Evolutionary conservation across 352 stramenopile species (phyloP), one percentile per base, ranked within the genome.

Genomic region (Pythium periplocum): DNA sequence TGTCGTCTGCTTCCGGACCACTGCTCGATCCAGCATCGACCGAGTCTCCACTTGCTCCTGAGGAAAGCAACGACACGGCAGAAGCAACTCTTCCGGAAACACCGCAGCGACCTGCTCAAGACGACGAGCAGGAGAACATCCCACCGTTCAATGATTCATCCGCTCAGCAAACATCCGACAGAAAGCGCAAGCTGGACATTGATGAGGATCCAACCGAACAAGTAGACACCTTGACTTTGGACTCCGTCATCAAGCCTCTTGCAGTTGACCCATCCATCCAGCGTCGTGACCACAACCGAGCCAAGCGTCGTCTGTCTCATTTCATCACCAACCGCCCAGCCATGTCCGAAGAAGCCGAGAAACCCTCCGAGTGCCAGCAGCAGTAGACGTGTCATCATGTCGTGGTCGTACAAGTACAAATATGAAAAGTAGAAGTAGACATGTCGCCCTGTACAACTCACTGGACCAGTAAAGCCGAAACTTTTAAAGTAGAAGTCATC

Each of bases 341-440:
- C 2, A 40, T 57, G 7, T n/a, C 50, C 30, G n/a, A 41, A 39
- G 46, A 34, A 37, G 48, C 60, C 39, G 53, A 75, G 9, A 65
- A 77, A 32, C 67, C 64, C 0, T 64, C 64, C 10, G 73, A 83
- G 45, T 80, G 73, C 49, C 62, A 77, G 11, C 68, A 83, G 34
- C 73, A 83, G 33, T 83, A 62, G 67, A 65, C 17, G 17, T 26
- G 17, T 26, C 17, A 26, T 26, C 17, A 26, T 26, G 17, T 26
- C 17, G 17, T 26, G 0, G 17, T 26, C 0, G 17, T 26, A 26
- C 17, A 26, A 26, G 17, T 26, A 26, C 17, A 26, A 26, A 26
- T 26, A 26, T 26, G 17, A 26, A 26, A 26, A 26, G 17, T 26
- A 26, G 17, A 26, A 26, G 17, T 26, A 26, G 17, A 26, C 17